Base-by-base conservation (phyloP, 2,329 filamentous ascomycete species). In the Hawksworthiomyces lignivorus region DNA sequence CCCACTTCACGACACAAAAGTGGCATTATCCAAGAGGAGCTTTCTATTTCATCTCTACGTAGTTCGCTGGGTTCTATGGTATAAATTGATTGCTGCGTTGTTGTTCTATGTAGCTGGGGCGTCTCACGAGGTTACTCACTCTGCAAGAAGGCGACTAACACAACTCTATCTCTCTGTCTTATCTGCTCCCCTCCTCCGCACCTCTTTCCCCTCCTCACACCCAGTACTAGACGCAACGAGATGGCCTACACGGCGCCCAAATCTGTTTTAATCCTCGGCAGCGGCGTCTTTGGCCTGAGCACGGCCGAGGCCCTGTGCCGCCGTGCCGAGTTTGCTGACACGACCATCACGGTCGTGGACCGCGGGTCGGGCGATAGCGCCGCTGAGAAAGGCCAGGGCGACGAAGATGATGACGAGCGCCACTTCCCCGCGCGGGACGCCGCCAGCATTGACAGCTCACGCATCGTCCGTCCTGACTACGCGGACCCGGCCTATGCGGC, bases 381-480 rank as follows among this genome's bases (percentile, higher is more conserved):
- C 5, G 24, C 8, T 12, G 24, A 12, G 8, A 12, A 26, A 8
- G 24, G 24, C 24, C 17, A 14, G 18, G 27, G n/a, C 10, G 12
- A 17, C 19, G 40, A 34, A 10, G 43, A 36, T n/a, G 47, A 51
- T 14, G 37, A 51, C 21, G 35, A 46, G 2, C 49, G 47, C 20
- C 72, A 81, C 28, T 80, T 82, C 54, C 78, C 78, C 2, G 68
- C 75, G 7, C 62, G 68, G 32, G 77, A 83, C 53, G 69, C 70
- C 44, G 71, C 77, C 38, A 78, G 73, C 49, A 70, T 81, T 54
- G 79, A 83, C 62, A 70, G 69, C 4, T 81, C 77, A 12, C 73
- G 79, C 50, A 80, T 82, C 52, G 69, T 83, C 49, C 71, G 80
- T 43, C 65, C 76, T 38, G 90, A 97, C 69, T 97, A 97, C 57